Conservation (phyloP, 2,329 filamentous ascomycete species). For the Aspergillus quadrilineatus region DNA sequence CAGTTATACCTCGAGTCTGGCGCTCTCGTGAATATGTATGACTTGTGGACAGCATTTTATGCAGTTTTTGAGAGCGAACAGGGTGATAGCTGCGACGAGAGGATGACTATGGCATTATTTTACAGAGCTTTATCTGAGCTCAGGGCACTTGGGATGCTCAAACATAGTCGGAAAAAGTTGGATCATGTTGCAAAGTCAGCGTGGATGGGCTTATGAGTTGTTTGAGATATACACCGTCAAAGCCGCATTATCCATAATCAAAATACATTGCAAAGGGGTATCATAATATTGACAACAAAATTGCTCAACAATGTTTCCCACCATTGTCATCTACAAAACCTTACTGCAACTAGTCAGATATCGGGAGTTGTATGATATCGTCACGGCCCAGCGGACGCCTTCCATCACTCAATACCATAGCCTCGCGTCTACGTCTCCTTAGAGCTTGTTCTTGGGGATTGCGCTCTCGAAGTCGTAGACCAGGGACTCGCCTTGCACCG, state of each 20-base stretch:
- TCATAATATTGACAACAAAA: conserved; percentile 27
- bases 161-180: conserved; percentile 83
- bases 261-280: conserved; percentile 27
- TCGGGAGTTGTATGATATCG: conserved; percentile 72
- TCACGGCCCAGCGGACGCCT: conserved; percentile 68
- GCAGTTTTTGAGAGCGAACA: conserved; percentile 48
- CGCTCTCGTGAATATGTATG: conserved; percentile 59
- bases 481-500: conserved; percentile 38
- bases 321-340: neutral
- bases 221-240: conserved; percentile 18
- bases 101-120: conserved; percentile 65
- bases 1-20: conserved; percentile 65
- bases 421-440: conserved; percentile 74
- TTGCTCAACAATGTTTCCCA: conserved; percentile 1
- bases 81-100: conserved; percentile 31
- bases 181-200: conserved; percentile 85
- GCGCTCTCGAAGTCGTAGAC: conserved; percentile 33
- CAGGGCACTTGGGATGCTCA: conserved; percentile 81
- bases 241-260: neutral
- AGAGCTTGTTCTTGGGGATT: conserved; percentile 63
- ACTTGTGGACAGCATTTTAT: conserved; percentile 62
- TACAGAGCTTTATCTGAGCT: conserved; percentile 84
- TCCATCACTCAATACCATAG: conserved; percentile 89
- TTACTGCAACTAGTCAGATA: conserved; percentile 28
- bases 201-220: conserved; percentile 63